Evolutionary conservation across 1,284 basidiomycete genomes (phyloP).

Genomic region (Mycena sp.): DNA sequence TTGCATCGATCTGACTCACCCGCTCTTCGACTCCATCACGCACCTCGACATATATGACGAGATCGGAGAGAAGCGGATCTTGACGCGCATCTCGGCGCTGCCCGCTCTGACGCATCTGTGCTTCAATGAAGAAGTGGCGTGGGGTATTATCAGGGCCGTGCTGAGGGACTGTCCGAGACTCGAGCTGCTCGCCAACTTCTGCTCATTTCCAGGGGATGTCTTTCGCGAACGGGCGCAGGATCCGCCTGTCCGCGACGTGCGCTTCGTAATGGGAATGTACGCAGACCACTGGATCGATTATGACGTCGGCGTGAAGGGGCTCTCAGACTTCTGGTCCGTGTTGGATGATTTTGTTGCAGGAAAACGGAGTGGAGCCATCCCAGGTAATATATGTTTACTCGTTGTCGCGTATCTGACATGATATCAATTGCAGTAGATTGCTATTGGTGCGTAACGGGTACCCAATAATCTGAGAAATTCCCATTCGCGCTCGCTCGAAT

Average conservation of each 20-base stretch:
- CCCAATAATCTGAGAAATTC: no score
- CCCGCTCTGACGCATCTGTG: constrained; percentile 10
- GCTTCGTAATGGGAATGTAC: not conserved
- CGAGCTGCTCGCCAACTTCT: not conserved
- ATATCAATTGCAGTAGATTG: no score
- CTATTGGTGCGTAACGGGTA: no score
- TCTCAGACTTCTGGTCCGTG: not conserved
- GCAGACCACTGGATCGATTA: not conserved
- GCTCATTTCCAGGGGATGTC: not conserved
- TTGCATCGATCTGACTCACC: not conserved
- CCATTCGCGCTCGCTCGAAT: no score
- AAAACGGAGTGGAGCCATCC: not conserved
- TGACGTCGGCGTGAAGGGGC: not conserved
- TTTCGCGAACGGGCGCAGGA: not conserved
- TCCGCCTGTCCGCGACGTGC: not conserved
- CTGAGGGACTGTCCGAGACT: not conserved
- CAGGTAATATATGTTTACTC: not conserved
- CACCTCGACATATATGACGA: not conserved
- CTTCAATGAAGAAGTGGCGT: not conserved
- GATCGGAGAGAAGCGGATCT: no score
- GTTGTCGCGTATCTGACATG: no score
- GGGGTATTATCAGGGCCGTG: not conserved
- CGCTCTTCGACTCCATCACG: not conserved
- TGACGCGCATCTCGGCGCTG: not conserved
- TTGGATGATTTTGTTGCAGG: not conserved